Evolutionary conservation across 345 rosid genomes (phyloP).

Genomic region (Angophora floribunda): DNA sequence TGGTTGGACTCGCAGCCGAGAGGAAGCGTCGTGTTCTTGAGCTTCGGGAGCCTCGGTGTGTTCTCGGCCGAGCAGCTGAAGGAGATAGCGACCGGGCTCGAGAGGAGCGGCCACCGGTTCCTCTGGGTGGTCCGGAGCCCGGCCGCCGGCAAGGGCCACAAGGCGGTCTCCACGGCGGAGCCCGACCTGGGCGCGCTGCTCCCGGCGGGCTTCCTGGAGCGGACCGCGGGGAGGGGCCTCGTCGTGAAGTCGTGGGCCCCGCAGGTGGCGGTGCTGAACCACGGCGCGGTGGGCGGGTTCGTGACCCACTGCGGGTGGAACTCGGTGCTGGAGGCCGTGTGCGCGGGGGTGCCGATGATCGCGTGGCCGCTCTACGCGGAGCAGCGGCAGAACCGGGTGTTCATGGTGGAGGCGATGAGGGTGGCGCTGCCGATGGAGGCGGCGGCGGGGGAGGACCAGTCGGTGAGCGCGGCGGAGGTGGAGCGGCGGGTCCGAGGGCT

Average conservation of each 20-base stretch:
- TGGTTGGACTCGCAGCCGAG: slow-evolving; percentile 38
- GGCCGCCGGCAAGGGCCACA: not conserved
- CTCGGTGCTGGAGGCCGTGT: slow-evolving; percentile 44
- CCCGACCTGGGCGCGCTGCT: slow-evolving; percentile 7
- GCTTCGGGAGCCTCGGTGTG: slow-evolving; percentile 34
- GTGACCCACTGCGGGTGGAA: slow-evolving; percentile 79
- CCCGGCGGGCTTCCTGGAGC: slow-evolving; percentile 24
- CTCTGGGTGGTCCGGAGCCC: slow-evolving; percentile 40
- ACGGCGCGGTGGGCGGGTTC: slow-evolving; percentile 40
- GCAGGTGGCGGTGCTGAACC: slow-evolving; percentile 40
- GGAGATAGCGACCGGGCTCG: slow-evolving; percentile 39
- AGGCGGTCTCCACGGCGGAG: not conserved
- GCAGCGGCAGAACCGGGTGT: slow-evolving; percentile 22
- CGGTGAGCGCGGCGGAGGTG: slow-evolving; percentile 15
- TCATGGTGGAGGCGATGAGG: slow-evolving; percentile 21
- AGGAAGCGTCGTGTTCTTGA: slow-evolving; percentile 19
- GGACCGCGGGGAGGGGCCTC: slow-evolving; percentile 28
- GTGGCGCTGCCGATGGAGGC: slow-evolving; percentile 10
- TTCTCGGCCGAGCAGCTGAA: slow-evolving; percentile 19
- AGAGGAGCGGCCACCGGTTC: slow-evolving; percentile 24
- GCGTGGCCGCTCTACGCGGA: slow-evolving; percentile 53
- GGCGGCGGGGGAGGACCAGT: not conserved
- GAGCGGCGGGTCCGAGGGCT: slow-evolving; percentile 16
- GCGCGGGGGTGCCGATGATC: slow-evolving; percentile 40
- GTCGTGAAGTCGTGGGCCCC: slow-evolving; percentile 57